Evolutionary conservation across 768 basidiomycete genomes (phyloP).

Genomic region (Russula brevipes): DNA sequence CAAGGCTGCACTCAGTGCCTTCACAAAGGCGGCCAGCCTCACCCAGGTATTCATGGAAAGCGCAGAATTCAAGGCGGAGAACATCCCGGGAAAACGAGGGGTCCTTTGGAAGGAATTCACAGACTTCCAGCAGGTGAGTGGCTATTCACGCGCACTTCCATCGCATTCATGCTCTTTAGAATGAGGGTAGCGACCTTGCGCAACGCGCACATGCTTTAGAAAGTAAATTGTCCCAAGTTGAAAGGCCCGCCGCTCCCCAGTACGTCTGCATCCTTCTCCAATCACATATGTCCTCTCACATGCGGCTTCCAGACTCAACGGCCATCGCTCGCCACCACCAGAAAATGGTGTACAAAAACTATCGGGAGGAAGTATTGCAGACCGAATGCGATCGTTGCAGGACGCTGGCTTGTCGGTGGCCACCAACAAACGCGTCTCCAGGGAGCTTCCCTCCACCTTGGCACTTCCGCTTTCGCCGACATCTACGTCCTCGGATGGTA

Average conservation of each 20-base stretch:
- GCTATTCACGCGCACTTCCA: neutral
- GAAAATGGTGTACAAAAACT: conserved; percentile 30
- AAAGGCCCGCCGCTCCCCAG: conserved; percentile 36
- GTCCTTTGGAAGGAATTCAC: conserved; percentile 57
- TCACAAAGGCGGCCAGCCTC: conserved; percentile 57
- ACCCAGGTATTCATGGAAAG: conserved; percentile 56
- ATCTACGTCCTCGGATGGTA: conserved; percentile 27
- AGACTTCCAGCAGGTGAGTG: conserved; percentile 60
- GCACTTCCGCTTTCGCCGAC: conserved; percentile 33
- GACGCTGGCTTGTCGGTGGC: conserved; percentile 60
- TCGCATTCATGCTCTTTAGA: conserved; percentile 27
- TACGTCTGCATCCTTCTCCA: conserved; percentile 22
- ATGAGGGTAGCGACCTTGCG: conserved; percentile 37
- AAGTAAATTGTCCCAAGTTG: conserved; percentile 42
- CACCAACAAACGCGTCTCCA: conserved; percentile 51
- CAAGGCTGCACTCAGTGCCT: conserved; percentile 52
- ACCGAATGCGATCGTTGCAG: conserved; percentile 71
- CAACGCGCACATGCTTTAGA: conserved; percentile 43
- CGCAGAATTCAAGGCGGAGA: conserved; percentile 49
- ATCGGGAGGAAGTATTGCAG: conserved; percentile 68
- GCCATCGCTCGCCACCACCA: conserved; percentile 14
- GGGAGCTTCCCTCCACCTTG: conserved; percentile 43
- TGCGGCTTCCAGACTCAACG: conserved; percentile 16
- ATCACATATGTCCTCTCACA: conserved; percentile 12
- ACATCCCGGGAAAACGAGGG: conserved; percentile 46